Base-by-base conservation (phyloP, 768 basidiomycete species). In the Suillus ampliporus region DNA sequence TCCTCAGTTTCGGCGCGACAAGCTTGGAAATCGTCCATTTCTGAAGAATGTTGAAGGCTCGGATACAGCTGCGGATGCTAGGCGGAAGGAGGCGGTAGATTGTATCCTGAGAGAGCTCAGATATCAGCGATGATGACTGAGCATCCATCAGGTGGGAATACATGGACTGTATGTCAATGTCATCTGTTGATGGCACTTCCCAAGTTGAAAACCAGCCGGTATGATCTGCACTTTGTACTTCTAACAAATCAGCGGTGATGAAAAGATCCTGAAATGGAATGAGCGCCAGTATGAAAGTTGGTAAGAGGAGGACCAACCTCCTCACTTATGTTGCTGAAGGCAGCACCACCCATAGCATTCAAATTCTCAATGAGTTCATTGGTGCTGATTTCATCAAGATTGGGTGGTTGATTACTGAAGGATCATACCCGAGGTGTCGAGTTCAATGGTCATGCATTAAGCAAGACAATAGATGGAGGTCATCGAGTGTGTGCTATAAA, bases 1-100 rank as follows among this genome's bases (percentile, higher is more conserved):
- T 76, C 6, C 91, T 89, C 26, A 95, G 72, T 40, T 83, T 82
- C 1, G 88, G 84, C 0, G 86, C 83, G 2, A 88, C 84, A 23
- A 95, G 78, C 72, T 88, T 89, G 11, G 87, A 82, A 57, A 92
- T 82, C 4, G 89, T 74, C 92, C 92, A 95, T 76, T 89, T 92
- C 34, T 91, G 88, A 35, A 94, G 79, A 63, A 92, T 88, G 44
- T 80, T 82, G 71, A 90, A 91, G 0, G 91, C 91, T 19, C 91
- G 84, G 63, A 93, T 81, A 65, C 92, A 91, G 67, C 88, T 88
- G 52, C 93, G 85, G 26, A 94, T 79, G 28, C 87, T 84, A 1
- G 92, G 89, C 15, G 92, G 92, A 13, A 94, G 81, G 38, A 91
- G 76, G 19, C 90, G 87, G 66, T 93, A 91, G 6, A 93, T 72